These are phyloP conservation scores for Hymenochaete sp. DNA, from an alignment of 1,284 basidiomycete genomes.

Conservation along the genomic window DNA sequence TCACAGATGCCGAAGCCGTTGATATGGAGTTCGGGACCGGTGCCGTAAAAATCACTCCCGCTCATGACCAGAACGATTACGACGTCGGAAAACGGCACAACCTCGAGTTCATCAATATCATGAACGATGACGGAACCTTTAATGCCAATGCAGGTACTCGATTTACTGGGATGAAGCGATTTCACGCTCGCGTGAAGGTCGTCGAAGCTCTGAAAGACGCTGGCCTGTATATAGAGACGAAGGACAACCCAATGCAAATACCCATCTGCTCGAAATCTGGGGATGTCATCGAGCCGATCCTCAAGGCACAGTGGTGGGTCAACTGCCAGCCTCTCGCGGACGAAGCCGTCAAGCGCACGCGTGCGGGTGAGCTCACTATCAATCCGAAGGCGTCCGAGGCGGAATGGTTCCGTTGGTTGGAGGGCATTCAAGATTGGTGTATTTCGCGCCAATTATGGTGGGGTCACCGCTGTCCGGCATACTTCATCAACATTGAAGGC, in stretches of 20 bases:
- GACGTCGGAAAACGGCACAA: conserved; percentile 87
- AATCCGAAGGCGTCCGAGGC: conserved; percentile 80
- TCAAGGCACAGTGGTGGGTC: conserved; percentile 99
- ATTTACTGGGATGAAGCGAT: conserved; percentile 94
- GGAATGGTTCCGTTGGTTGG: conserved; percentile 97
- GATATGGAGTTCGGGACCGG: conserved; percentile 98
- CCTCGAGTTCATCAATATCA: conserved; percentile 89
- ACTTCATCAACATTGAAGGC: conserved; percentile 86
- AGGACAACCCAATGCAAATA: conserved; percentile 94
- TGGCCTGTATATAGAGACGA: conserved; percentile 85
- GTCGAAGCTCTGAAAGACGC: conserved; percentile 80
- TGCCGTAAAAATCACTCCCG: conserved; percentile 99
- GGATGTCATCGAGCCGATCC: conserved; percentile 90
- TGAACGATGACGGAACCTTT: conserved; percentile 97
- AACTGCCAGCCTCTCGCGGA: conserved; percentile 89
- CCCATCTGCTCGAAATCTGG: conserved; percentile 93
- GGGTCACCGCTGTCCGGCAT: conserved; percentile 96
- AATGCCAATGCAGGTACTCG: conserved; percentile 82
- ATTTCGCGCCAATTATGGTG: conserved; percentile 99
- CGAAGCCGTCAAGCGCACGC: conserved; percentile 84
- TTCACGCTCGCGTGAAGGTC: conserved; percentile 85
- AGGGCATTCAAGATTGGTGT: conserved; percentile 98
- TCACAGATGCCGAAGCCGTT: conserved; percentile 79
- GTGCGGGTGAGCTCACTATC: conserved; percentile 79
- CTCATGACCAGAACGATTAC: conserved; percentile 97